phyloP scores from a whole-genome alignment of 306 rosid species.

The Cicer pinnatifidum region DNA sequence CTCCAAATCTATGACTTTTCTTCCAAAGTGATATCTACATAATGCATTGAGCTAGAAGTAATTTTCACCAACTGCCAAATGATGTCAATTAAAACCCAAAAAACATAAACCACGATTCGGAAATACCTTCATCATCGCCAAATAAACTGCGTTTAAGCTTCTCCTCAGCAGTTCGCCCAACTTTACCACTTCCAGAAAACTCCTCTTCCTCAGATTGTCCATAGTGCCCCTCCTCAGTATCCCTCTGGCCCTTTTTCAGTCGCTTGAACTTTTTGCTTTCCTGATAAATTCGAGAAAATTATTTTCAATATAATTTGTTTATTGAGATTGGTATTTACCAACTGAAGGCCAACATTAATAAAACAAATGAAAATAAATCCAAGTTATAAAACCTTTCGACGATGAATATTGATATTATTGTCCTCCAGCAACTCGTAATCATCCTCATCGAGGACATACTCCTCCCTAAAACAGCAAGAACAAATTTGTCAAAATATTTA shows the following conservation, averaged over 20 bases:
- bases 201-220: too few relatives aligned
- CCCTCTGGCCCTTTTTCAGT: slow-evolving; percentile 81
- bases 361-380: background rate
- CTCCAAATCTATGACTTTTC: too few relatives aligned
- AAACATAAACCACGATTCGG: too few relatives aligned
- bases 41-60: too few relatives aligned
- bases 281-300: slow-evolving; percentile 46
- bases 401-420: slow-evolving; percentile 86
- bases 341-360: slow-evolving; percentile 7
- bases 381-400: slow-evolving; percentile 70
- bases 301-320: background rate
- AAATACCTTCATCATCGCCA: too few relatives aligned
- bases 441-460: slow-evolving; percentile 91
- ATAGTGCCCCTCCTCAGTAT: slow-evolving; percentile 65
- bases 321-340: slow-evolving; percentile 7
- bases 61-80: too few relatives aligned
- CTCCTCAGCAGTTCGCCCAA: too few relatives aligned
- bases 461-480: slow-evolving; percentile 67
- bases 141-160: too few relatives aligned
- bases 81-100: too few relatives aligned
- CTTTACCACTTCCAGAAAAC: too few relatives aligned
- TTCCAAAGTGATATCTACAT: too few relatives aligned
- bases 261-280: slow-evolving; percentile 85
- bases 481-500: slow-evolving; percentile 30
- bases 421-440: slow-evolving; percentile 90